Evolutionary conservation across 495 filamentous ascomycete genomes (phyloP), one percentile per base, ranked within the genome.

Genomic region (Sphaerosporella brunnea): DNA sequence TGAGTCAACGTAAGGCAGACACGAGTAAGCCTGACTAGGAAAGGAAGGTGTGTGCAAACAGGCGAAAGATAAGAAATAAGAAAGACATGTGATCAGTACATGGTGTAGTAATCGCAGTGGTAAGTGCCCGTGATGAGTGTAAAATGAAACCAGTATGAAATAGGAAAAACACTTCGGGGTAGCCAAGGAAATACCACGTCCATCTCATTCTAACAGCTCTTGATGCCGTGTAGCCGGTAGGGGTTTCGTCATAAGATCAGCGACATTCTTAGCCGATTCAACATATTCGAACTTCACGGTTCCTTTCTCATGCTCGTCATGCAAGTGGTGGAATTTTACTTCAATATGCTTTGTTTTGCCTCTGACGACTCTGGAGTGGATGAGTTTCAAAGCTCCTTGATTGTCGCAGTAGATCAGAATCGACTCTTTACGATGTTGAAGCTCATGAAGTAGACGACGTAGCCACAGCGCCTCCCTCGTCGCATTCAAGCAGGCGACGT

Each of bases 401-500:
- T 39, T 40, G 32, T 48, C 45, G 36, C 32, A 10, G 4, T 7
- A 18, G 5, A 48, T 39, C 16, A 18, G 39, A 5, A 42, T 5
- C 23, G 20, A 9, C 7, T 7, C 39, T 4, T 21, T 25, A 16
- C 39, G 4, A 3, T 24, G 18, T 16, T 20, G 18, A 20, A 21
- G 19, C n/a, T n/a, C n/a, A n/a, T n/a, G 20, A 21, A 7, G 18
- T 38, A 7, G 11, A 15, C n/a, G n/a, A n/a, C n/a, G 11, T 15
- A 8, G 18, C n/a, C 15, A 10, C 39, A 42, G 10, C 7, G 39
- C 50, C 25, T 51, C 50, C 16, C 16, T 2, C 0, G 44, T 32
- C 3, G 50, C 50, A 1, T 47, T 36, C 3, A 34, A 51, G 23
- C 23, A 40, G 15, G 44, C 50, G 10, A 48, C 11, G 0, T 48